Percentiles rank a stretch among this genome's conserved stretches.
phyloP scores from a whole-genome alignment of 2,329 filamentous ascomycete species.

The Dactylella cylindrospora region DNA sequence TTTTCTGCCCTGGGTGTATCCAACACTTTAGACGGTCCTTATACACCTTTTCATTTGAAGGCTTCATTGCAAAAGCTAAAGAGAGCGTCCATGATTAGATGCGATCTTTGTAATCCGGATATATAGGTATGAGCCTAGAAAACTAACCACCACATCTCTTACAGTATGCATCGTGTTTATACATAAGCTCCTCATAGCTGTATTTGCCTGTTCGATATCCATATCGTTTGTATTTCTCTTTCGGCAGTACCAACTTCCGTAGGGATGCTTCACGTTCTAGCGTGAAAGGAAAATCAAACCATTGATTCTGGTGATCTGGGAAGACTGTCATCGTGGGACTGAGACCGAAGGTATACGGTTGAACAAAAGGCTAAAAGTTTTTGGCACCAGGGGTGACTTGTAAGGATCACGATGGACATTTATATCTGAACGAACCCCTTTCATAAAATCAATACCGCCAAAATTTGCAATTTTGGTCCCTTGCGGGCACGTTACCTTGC shows the following conservation, averaged over 20 bases:
- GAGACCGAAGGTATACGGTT: no score
- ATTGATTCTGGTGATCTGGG: conserved; percentile 2
- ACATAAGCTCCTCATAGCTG: conserved; percentile 20
- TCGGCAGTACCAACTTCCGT: conserved; percentile 9
- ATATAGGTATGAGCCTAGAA: neutral
- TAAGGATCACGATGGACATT: no score
- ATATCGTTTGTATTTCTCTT: conserved; percentile 25
- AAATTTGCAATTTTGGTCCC: no score
- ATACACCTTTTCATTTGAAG: conserved; percentile 4
- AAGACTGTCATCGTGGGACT: no score
- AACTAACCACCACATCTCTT: conserved; percentile 28
- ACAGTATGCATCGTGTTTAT: conserved; percentile 30
- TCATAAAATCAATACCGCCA: no score
- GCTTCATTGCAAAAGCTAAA: conserved; percentile 35
- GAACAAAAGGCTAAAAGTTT: no score
- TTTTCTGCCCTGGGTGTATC: conserved; percentile 23
- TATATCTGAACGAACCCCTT: no score
- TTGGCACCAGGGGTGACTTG: no score
- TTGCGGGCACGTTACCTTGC: no score
- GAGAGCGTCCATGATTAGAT: neutral
- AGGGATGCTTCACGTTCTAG: conserved; percentile 11
- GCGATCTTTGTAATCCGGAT: neutral
- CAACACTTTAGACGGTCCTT: conserved; percentile 14
- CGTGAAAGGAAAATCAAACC: conserved; percentile 25
- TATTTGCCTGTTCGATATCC: conserved; percentile 24